A percentile compares a stretch with the other conserved stretches of the same genome.
Evolutionary conservation across 225 moss, liverwort and hornwort species (phyloP).

Genomic region (Sphagnum tenellum): DNA sequence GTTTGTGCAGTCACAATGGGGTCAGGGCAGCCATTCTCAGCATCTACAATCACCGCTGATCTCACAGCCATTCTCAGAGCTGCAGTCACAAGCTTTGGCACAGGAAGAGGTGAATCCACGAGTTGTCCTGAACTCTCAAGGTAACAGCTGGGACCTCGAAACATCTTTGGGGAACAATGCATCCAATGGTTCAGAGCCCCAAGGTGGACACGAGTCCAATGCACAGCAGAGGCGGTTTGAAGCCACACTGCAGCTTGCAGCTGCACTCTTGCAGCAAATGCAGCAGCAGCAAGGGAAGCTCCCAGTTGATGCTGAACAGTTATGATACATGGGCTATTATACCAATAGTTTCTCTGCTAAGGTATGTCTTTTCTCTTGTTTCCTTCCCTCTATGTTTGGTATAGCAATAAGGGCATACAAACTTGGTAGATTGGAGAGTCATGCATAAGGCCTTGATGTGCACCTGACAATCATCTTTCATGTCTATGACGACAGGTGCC

Average conservation of each 20-base stretch:
- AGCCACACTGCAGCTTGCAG: constrained; percentile 53
- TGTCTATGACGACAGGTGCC: too few species aligned
- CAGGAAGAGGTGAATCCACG: neutral
- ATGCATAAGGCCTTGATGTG: too few species aligned
- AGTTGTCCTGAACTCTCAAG: constrained; percentile 4
- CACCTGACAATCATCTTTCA: too few species aligned
- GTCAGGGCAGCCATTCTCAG: constrained; percentile 6
- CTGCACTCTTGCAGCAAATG: constrained; percentile 61
- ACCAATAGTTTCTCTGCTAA: neutral
- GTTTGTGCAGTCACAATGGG: constrained; percentile 27
- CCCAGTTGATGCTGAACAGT: constrained; percentile 6
- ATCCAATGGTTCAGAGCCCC: constrained; percentile 11
- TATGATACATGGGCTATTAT: neutral
- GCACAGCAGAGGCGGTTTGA: constrained; percentile 40
- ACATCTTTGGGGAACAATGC: neutral
- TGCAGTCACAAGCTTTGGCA: constrained; percentile 1
- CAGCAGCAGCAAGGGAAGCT: constrained; percentile 32
- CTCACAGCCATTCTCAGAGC: constrained; percentile 7
- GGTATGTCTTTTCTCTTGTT: neutral
- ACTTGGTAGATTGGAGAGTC: too few species aligned
- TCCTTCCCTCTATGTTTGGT: too few species aligned
- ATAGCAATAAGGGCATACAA: too few species aligned
- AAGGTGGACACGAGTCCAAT: constrained; percentile 16
- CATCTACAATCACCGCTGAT: constrained; percentile 12
- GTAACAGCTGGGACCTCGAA: constrained; percentile 5